Evolutionary conservation across 306 rosid genomes (phyloP).

Genomic region (Malus domestica): ASM211411v1 NC_041791.1:34554501-34555000

Average conservation of each 20-base stretch:
- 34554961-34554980: constrained; percentile 1
- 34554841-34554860: no score
- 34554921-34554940: background rate
- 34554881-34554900: background rate
- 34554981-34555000: constrained; percentile 13
- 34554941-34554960: background rate
- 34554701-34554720: background rate
- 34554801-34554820: no score
- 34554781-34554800: background rate
- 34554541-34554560: background rate
- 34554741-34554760: no score
- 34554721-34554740: background rate
- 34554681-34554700: background rate
- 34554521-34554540: background rate
- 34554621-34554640: background rate
- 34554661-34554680: background rate
- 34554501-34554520: background rate
- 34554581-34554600: background rate
- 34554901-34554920: background rate
- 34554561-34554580: background rate
- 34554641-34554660: background rate
- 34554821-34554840: no score
- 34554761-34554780: no score
- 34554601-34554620: background rate
- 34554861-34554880: background rate